A percentile compares a stretch with the other conserved stretches of the same genome.
Evolutionary conservation across 108 stramenopile species (phyloP).

Genomic region (Poteriospumella lacustris): DNA sequence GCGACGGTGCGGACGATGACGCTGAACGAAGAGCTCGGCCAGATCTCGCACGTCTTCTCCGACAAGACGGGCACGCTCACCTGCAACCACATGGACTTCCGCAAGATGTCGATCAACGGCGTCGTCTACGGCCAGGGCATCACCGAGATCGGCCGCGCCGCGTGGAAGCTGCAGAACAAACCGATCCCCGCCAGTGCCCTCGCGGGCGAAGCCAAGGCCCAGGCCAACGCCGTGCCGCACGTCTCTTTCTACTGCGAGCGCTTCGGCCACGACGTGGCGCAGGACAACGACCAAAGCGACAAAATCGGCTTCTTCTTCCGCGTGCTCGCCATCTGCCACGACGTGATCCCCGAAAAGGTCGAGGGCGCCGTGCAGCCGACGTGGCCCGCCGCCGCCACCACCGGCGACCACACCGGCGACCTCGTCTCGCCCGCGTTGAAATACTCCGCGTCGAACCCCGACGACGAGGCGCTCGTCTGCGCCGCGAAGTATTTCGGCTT

Average conservation of each 20-base stretch:
- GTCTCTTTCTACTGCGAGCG: conserved; percentile 19
- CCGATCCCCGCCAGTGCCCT: neutral
- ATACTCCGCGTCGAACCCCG: conserved; percentile 53
- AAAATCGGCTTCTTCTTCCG: conserved; percentile 41
- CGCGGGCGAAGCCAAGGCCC: neutral
- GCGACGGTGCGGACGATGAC: conserved; percentile 51
- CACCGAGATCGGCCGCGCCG: conserved; percentile 31
- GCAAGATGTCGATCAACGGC: conserved; percentile 37
- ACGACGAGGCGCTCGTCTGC: conserved; percentile 59
- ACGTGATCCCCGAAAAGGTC: conserved; percentile 49
- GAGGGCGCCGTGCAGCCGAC: conserved; percentile 41
- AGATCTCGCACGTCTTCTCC: conserved; percentile 81
- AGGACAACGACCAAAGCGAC: conserved; percentile 10
- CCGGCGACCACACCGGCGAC: conserved; percentile 53
- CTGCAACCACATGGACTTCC: conserved; percentile 46
- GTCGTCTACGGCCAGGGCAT: conserved; percentile 36
- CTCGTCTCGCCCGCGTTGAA: conserved; percentile 34
- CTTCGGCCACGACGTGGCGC: neutral
- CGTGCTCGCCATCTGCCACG: conserved; percentile 53
- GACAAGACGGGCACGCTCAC: conserved; percentile 56
- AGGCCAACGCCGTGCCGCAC: conserved; percentile 21
- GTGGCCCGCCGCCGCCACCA: conserved; percentile 44
- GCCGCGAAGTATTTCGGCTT: conserved; percentile 53
- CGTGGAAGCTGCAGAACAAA: conserved; percentile 27
- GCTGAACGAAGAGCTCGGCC: conserved; percentile 76